phyloP scores from a whole-genome alignment of 2,329 filamentous ascomycete species.

The Colletotrichum destructivum region DNA sequence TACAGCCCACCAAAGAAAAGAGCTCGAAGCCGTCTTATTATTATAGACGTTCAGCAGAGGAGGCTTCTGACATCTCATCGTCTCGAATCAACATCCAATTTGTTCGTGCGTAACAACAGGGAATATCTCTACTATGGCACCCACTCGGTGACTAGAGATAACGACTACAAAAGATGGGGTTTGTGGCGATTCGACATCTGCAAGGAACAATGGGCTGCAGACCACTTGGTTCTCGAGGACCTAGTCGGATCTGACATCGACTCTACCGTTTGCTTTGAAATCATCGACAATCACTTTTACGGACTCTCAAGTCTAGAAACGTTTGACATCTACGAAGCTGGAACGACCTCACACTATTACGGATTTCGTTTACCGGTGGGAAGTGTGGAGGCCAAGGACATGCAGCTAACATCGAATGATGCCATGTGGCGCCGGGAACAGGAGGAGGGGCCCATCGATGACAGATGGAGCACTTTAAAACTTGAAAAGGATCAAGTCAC shows the following conservation, averaged over 20 bases:
- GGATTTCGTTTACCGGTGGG: constrained; percentile 74
- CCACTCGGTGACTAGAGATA: constrained; percentile 66
- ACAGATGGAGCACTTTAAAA: constrained; percentile 79
- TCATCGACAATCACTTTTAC: constrained; percentile 77
- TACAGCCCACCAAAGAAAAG: constrained; percentile 60
- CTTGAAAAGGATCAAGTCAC: constrained; percentile 73
- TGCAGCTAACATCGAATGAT: constrained; percentile 58
- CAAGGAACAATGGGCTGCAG: constrained; percentile 55
- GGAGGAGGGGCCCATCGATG: constrained; percentile 80
- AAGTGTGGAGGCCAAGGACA: constrained; percentile 53
- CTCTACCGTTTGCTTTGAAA: constrained; percentile 79
- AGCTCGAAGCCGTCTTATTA: constrained; percentile 66
- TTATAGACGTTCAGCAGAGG: constrained; percentile 58
- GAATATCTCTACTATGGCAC: constrained; percentile 77
- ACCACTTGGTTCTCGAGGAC: constrained; percentile 67
- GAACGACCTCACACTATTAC: constrained; percentile 79
- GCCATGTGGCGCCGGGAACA: constrained; percentile 77
- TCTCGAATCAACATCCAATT: constrained; percentile 64
- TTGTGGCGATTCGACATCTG: constrained; percentile 68
- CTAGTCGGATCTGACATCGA: constrained; percentile 77
- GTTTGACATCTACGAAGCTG: constrained; percentile 73
- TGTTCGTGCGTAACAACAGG: constrained; percentile 78
- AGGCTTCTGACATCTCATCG: constrained; percentile 58
- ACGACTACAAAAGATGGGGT: constrained; percentile 74
- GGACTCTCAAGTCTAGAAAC: constrained; percentile 76